Percentiles rank a stretch among this genome's conserved stretches.
Conservation (phyloP, 805 yeast genomes). For the Teunomyces barrocoloradensis region DNA sequence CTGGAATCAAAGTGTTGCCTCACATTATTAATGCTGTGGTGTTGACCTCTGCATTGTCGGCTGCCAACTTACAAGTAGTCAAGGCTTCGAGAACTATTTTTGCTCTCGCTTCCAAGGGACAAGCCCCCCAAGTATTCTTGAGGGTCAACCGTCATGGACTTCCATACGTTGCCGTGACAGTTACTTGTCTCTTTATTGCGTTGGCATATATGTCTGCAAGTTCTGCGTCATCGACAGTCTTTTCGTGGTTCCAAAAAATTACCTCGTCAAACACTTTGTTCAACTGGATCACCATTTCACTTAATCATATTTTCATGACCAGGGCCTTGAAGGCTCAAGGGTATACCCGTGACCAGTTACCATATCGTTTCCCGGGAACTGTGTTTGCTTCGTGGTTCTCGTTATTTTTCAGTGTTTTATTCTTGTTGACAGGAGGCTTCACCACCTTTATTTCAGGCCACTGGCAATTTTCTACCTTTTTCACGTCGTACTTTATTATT, state of each 20-base stretch:
- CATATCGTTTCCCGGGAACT: conserved; percentile 25
- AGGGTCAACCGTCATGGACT: conserved; percentile 20
- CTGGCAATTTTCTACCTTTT: conserved; percentile 11
- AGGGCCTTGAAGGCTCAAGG: conserved; percentile 43
- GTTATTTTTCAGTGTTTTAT: conserved; percentile 12
- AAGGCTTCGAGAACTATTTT: conserved; percentile 31
- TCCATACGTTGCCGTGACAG: conserved; percentile 23
- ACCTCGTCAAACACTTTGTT: conserved; percentile 29
- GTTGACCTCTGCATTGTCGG: conserved; percentile 39
- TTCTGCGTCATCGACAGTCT: conserved; percentile 24
- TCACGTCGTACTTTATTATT: conserved; percentile 19
- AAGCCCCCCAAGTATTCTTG: conserved; percentile 34
- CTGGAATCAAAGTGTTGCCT: conserved; percentile 33
- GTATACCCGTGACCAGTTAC: conserved; percentile 27
- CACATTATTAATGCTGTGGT: conserved; percentile 38
- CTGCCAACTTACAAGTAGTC: conserved; percentile 29
- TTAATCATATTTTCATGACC: conserved; percentile 27
- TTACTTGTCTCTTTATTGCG: conserved; percentile 29
- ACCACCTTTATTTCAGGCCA: conserved; percentile 30
- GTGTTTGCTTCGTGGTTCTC: conserved; percentile 32
- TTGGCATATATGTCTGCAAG: conserved; percentile 34
- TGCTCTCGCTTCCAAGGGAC: conserved; percentile 36
- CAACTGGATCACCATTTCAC: conserved; percentile 30
- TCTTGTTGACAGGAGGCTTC: conserved; percentile 36
- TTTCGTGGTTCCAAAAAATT: conserved; percentile 33